Conservation (phyloP, 2,329 filamentous ascomycete species). For the Fusarium subtropicale region DNA sequence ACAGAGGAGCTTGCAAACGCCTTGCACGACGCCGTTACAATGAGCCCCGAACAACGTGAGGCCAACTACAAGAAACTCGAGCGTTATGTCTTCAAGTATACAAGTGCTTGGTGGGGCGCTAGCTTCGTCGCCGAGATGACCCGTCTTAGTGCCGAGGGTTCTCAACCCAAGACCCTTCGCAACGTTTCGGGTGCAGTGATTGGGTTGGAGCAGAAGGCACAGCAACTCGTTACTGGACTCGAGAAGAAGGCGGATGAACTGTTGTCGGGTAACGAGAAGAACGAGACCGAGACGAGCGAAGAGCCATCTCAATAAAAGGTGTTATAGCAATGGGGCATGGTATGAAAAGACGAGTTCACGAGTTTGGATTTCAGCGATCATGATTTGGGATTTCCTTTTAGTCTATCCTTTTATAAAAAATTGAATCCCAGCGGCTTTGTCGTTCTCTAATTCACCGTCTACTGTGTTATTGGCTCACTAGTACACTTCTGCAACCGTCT, state of each 20-base stretch:
- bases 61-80: slow-evolving; percentile 92
- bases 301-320: slow-evolving; percentile 29
- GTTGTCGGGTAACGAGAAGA: slow-evolving; percentile 30
- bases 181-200: slow-evolving; percentile 57
- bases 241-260: slow-evolving; percentile 39
- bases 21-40: slow-evolving; percentile 96
- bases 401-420: slow-evolving; percentile 28
- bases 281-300: slow-evolving; percentile 27
- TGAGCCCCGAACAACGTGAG: slow-evolving; percentile 88
- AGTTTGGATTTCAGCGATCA: slow-evolving; percentile 43
- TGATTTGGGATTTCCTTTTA: slow-evolving; percentile 34
- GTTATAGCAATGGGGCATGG: slow-evolving; percentile 21
- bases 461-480: not conserved
- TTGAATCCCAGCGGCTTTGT: slow-evolving; percentile 1
- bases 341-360: slow-evolving; percentile 42
- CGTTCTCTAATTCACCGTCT: not conserved
- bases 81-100: slow-evolving; percentile 97
- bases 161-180: slow-evolving; percentile 55
- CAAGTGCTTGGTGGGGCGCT: slow-evolving; percentile 95
- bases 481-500: not conserved
- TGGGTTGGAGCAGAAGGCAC: slow-evolving; percentile 47
- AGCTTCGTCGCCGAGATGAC: slow-evolving; percentile 89
- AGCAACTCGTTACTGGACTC: slow-evolving; percentile 37
- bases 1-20: slow-evolving; percentile 94
- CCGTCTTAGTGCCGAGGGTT: slow-evolving; percentile 58